A percentile compares a stretch with the other conserved stretches of the same genome.
phyloP scores from a whole-genome alignment of 2,329 filamentous ascomycete genomes.

The Cercospora sp. region DNA sequence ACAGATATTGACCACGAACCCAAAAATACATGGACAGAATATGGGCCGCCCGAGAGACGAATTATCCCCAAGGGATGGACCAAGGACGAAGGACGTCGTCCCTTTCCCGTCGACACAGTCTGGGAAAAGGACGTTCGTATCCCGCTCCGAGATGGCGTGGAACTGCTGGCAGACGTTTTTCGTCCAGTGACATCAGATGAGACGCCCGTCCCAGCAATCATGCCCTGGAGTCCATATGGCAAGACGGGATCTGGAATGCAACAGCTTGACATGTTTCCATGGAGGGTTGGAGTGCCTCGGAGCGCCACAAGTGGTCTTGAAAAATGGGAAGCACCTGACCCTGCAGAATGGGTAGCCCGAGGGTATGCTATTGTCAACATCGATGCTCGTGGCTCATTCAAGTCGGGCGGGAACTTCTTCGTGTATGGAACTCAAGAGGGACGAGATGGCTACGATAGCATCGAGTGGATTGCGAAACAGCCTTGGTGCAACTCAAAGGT shows the following conservation, averaged over 20 bases:
- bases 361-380: conserved; percentile 40
- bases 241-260: not conserved
- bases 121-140: too few species aligned
- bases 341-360: conserved; percentile 35
- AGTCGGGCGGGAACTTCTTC: conserved; percentile 39
- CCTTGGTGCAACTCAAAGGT: conserved; percentile 49
- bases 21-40: too few species aligned
- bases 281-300: not conserved
- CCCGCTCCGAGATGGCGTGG: too few species aligned
- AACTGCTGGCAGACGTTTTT: too few species aligned
- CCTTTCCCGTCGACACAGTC: too few species aligned
- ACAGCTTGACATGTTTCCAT: not conserved
- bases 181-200: too few species aligned
- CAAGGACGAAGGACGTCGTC: too few species aligned
- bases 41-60: too few species aligned
- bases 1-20: too few species aligned
- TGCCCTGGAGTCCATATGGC: conserved; percentile 6
- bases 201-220: not conserved
- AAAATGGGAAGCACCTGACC: conserved; percentile 40
- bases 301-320: not conserved
- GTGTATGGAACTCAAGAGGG: not conserved
- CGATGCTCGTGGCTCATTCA: conserved; percentile 36
- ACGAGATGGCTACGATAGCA: not conserved
- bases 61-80: too few species aligned
- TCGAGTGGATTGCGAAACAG: not conserved